phyloP scores from a whole-genome alignment of 2,329 filamentous ascomycete species.

The Aspergillus unguis region DNA sequence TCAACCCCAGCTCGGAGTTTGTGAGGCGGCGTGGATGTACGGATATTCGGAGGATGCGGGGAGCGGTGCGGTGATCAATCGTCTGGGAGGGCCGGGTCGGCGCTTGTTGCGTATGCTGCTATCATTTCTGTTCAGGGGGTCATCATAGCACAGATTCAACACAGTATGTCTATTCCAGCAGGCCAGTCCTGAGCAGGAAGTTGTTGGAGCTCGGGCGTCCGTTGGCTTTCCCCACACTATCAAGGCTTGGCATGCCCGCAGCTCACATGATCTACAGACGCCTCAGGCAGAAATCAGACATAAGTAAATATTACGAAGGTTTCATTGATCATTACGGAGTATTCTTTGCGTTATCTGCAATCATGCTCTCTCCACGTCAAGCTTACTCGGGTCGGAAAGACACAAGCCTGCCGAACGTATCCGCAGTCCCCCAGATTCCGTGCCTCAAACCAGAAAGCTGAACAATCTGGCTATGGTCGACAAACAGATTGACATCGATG shows the following conservation, averaged over 20 bases:
- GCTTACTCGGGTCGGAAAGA: slow-evolving; percentile 32
- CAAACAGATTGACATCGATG: slow-evolving; percentile 56
- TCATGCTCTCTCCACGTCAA: not conserved
- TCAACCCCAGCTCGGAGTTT: not conserved
- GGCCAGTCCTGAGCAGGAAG: not conserved
- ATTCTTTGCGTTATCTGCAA: too few species aligned
- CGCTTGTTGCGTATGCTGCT: not conserved
- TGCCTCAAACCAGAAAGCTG: slow-evolving; percentile 51
- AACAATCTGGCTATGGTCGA: slow-evolving; percentile 58
- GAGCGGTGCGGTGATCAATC: not conserved
- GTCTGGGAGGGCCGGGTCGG: not conserved
- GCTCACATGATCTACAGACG: not conserved
- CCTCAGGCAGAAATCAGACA: not conserved
- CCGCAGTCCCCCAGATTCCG: slow-evolving; percentile 56
- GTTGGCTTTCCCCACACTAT: slow-evolving; percentile 1
- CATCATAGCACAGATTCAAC: not conserved
- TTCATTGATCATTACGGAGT: too few species aligned
- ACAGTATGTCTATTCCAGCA: too few species aligned
- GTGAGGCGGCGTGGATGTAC: not conserved
- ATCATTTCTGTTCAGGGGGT: not conserved
- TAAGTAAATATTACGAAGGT: not conserved
- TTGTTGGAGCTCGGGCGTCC: not conserved
- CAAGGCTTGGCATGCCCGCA: not conserved
- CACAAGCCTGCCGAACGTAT: slow-evolving; percentile 55
- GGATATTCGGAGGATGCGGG: not conserved